These are phyloP conservation scores for Aspergillus sp. DNA, from an alignment of 2,329 filamentous ascomycete genomes.

Conservation along the genomic window DNA sequence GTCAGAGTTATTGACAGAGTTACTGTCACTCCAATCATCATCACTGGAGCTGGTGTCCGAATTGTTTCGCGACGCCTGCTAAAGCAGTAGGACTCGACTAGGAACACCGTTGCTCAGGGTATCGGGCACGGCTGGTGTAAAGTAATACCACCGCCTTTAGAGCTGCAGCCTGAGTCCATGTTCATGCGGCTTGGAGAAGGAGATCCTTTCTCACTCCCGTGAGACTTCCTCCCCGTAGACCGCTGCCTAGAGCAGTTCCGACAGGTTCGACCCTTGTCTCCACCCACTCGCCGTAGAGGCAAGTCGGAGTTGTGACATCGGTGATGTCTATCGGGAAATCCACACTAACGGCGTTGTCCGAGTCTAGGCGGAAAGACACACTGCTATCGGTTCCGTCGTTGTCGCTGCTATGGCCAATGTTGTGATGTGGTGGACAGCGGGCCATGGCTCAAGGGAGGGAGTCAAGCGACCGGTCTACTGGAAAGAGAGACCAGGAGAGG, in stretches of 20 bases:
- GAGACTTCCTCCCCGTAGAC: not conserved
- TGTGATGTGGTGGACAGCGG: no score
- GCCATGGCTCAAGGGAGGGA: no score
- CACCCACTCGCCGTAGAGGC: not conserved
- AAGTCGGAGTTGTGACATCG: slow-evolving; percentile 7
- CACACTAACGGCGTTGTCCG: not conserved
- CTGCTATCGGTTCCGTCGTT: no score
- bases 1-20: not conserved
- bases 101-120: not conserved
- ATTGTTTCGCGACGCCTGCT: not conserved
- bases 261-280: not conserved
- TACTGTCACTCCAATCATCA: not conserved
- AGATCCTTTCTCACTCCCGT: not conserved
- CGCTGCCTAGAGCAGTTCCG: slow-evolving; percentile 1
- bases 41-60: not conserved
- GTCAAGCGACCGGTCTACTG: no score
- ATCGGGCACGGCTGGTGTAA: not conserved
- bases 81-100: no score
- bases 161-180: not conserved
- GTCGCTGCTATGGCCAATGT: no score
- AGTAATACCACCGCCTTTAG: not conserved
- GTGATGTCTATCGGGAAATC: slow-evolving; percentile 4
- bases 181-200: not conserved
- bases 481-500: no score
- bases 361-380: slow-evolving; percentile 4